Base-by-base conservation (phyloP, 495 filamentous ascomycete species). In the Aspergillus bridgeri region DNA sequence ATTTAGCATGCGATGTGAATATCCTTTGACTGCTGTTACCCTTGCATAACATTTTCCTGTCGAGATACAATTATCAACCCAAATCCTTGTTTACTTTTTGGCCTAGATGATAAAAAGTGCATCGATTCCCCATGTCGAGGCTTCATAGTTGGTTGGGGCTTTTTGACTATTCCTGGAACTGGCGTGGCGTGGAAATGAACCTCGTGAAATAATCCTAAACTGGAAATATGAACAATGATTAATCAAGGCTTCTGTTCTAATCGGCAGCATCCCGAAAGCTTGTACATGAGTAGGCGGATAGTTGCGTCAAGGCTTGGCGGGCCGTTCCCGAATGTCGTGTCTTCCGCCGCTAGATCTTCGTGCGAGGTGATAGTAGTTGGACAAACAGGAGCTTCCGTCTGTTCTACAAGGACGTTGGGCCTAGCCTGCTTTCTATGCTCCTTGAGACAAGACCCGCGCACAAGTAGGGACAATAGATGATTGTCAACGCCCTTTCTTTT, bases 1-100 rank as follows among this genome's bases (percentile, higher is more conserved):
- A 73, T 73, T 75, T 69, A 75, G 75, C 73, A 77, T 75, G 69
- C 67, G 67, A 63, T 68, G 69, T 71, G 69, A 70, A 70, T 69
- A 65, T 71, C 52, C 66, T 63, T 61, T 65, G 62, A 69, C 50
- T 63, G 52, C 59, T 65, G 53, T 63, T 64, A 64, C 61, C 54
- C 57, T 59, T 71, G 64, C 67, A 70, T 71, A 65, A 65, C 38
- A 58, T n/a, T 22, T 52, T 50, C 42, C 24, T 65, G 57, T 50
- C 33, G 33, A 38, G 11, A 38, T 38, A 15, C 13, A 47, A 23
- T 47, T 47, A 47, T 47, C 45, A 21, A 38, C 33, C 33, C 33
- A 38, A 38, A 38, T 4, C 3, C 17, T 38, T 38, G 6, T 38
- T 38, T 38, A 3, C 53, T 6, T 54, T 53, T 51, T 62, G 54